Evolutionary conservation across 148 eudicot species (phyloP).

Genomic region (Nyssa sinensis): DNA sequence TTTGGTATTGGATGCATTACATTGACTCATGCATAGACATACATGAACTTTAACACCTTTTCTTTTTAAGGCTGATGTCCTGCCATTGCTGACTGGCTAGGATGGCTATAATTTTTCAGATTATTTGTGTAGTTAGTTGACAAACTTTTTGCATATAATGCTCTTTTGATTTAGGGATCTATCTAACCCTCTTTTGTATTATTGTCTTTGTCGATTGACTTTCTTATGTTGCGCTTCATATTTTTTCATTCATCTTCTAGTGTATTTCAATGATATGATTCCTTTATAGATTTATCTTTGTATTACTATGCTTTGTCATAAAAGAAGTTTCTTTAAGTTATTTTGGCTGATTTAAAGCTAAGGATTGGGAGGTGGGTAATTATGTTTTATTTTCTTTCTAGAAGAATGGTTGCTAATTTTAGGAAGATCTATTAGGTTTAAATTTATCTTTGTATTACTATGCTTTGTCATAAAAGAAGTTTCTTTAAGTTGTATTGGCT

Average conservation of each 20-base stretch:
- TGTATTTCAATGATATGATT: not conserved
- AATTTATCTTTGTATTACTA: not conserved
- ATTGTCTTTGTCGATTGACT: not conserved
- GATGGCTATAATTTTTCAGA: too few species aligned
- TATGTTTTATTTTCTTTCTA: not conserved
- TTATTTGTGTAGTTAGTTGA: too few species aligned
- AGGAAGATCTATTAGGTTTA: not conserved
- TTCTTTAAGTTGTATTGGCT: not conserved
- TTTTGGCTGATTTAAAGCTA: not conserved
- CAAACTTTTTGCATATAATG: too few species aligned
- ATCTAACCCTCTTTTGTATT: too few species aligned
- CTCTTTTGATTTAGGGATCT: too few species aligned
- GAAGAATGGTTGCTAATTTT: not conserved
- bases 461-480: not conserved
- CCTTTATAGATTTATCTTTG: not conserved
- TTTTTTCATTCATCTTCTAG: not conserved
- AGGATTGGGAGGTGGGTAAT: not conserved
- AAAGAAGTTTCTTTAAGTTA: not conserved
- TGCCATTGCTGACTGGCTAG: not conserved
- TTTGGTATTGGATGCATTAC: not conserved
- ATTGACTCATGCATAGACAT: not conserved
- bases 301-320: not conserved
- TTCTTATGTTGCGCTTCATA: not conserved
- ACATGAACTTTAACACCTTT: not conserved
- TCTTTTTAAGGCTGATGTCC: not conserved